Evolutionary conservation across 129 eudicot species (phyloP), one percentile per base, ranked within the genome.

Genomic region (Pseudognaphalium luteoalbum): DNA sequence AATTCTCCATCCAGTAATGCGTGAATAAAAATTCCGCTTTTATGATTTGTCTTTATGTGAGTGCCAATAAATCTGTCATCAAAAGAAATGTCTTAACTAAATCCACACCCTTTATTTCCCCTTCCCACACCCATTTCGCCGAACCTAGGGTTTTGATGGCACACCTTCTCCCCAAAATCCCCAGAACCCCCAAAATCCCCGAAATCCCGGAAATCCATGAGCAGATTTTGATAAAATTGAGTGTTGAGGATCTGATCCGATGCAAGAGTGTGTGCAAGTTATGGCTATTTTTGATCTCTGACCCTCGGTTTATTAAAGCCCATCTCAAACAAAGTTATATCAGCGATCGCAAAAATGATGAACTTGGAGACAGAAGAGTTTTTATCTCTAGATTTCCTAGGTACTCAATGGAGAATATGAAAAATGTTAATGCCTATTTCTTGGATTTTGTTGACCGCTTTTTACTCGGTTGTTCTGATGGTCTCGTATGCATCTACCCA

Each of bases 101-200:
- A 30, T 17, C 33, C 17, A 1, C 30, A 20, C 60, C 28, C 19
- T 2, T 20, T 21, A 7, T 37, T 20, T 33, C 60, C 67, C 39
- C 67, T 28, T 62, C 22, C 67, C 68, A 16, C 68, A 62, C 29
- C 65, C 65, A 19, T 21, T 20, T 25, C 65, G 65, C 65, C 65
- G 16, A 20, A 59, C 25, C 58, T 41, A 68, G 73, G 73, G 73
- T 68, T 68, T 68, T 58, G 41, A 68, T 68, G 35, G 58, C n/a
- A 21, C 4, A 20, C 5, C 47, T 30, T 64, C 41, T 11, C 11
- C 41, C 2, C 1, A 42, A 66, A 30, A 35, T 66, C 72, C 52
- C 41, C 37, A 25, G 28, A 25, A 25, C 28, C 28, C 28, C 28
- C 34, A 32, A 32, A 32, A 32, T 32, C 34, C 34, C 4, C 2